Evolutionary conservation across 176 grass and related monocot species (phyloP), one percentile per base, ranked within the genome.

Genomic region (Raddia distichophylla): DNA sequence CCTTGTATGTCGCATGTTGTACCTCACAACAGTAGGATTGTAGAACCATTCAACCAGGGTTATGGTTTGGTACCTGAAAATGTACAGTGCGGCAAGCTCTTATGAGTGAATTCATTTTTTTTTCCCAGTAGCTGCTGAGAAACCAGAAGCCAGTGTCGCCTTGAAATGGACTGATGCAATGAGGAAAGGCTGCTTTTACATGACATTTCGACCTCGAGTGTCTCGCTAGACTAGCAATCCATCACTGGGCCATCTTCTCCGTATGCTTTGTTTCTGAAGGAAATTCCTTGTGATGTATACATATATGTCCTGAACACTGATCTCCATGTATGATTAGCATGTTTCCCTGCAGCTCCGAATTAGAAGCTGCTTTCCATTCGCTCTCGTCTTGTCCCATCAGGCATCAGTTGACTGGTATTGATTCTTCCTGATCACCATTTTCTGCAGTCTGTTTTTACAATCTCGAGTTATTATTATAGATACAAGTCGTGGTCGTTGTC

Each of bases 311-410:
- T 27, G 51, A 19, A 42, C 69, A 44, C 4, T 75, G 10, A 63
- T 44, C 57, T 61, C n/a, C 46, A 70, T 10, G 44, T 75, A 46
- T 64, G 10, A 53, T 75, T 64, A 52, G 14, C 40, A 7, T 76
- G 51, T 16, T 79, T 68, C 62, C 13, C 13, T 62, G 45, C 45
- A 43, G 6, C 74, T 71, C 71, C 55, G 3, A 58, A 59, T 50
- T 19, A 35, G 22, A 76, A 48, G 82, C 27, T 50, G 22, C 53
- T 15, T 15, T 15, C 17, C 17, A 27, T 52, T 62, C 32, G 2
- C 69, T 84, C 77, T 84, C 74, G 75, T 44, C 46, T 60, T 71
- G 83, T 78, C 55, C 10, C 65, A 85, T 78, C 19, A 33, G 19
- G 46, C 66, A 72, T 80, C 56, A 34, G 66, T 61, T 82, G 47